Evolutionary conservation across 371 early-diverging fungal genomes (phyloP).

Genomic region (Mortierella sp.): DNA sequence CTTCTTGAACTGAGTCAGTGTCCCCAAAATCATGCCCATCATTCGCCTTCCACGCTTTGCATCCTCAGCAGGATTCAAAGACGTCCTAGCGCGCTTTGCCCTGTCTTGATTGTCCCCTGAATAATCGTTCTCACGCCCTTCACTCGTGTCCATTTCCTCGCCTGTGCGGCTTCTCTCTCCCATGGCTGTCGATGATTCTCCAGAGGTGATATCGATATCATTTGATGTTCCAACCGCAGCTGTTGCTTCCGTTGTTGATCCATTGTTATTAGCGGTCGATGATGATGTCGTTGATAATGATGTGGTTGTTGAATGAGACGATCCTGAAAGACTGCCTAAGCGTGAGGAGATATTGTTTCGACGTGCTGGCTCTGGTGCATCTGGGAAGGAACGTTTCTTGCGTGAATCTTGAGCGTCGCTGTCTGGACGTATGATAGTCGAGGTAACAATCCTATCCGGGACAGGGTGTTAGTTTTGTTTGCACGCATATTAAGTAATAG

Average conservation of each 20-base stretch:
- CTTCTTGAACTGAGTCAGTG: slow-evolving; percentile 39
- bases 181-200: not conserved
- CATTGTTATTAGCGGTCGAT: not conserved
- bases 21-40: slow-evolving; percentile 54
- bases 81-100: slow-evolving; percentile 14
- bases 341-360: slow-evolving; percentile 15
- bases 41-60: slow-evolving; percentile 39
- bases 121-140: not conserved
- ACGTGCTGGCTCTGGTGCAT: slow-evolving; percentile 20
- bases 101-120: slow-evolving; percentile 3
- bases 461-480: too few species aligned
- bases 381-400: slow-evolving; percentile 28
- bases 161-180: too few species aligned
- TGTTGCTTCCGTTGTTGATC: slow-evolving; percentile 1
- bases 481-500: too few species aligned
- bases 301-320: not conserved
- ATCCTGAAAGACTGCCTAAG: slow-evolving; percentile 2
- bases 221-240: not conserved
- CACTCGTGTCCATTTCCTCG: too few species aligned
- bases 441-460: slow-evolving; percentile 31
- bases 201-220: not conserved
- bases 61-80: slow-evolving; percentile 34
- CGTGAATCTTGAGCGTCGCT: slow-evolving; percentile 3
- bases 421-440: slow-evolving; percentile 35
- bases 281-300: not conserved